Evolutionary conservation across 192 early-diverging fungal species (phyloP).

Genomic region (Umbelopsis sp.): DNA sequence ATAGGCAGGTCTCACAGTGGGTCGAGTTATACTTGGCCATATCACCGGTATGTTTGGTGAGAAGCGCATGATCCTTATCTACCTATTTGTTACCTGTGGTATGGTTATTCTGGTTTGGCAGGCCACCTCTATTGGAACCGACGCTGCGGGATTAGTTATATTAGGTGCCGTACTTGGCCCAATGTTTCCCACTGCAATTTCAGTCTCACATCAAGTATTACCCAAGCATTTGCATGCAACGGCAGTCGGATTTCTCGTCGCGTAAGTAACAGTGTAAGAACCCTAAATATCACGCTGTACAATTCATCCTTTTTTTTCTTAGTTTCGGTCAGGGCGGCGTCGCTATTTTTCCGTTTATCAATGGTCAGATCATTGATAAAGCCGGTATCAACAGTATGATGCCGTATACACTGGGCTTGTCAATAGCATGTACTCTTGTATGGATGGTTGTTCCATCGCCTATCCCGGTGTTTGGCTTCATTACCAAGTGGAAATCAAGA

Average conservation of each 20-base stretch:
- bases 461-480: not conserved
- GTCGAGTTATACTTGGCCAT: constrained; percentile 37
- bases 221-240: constrained; percentile 35
- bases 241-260: constrained; percentile 38
- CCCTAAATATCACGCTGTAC: not conserved
- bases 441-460: not conserved
- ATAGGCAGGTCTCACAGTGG: constrained; percentile 34
- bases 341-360: constrained; percentile 36
- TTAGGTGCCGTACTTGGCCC: constrained; percentile 33
- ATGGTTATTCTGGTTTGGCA: constrained; percentile 19
- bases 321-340: constrained; percentile 35
- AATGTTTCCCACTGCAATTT: constrained; percentile 35
- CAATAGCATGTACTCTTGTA: not conserved
- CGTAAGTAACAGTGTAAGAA: constrained; percentile 14
- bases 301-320: not conserved
- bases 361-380: constrained; percentile 29
- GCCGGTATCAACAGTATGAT: constrained; percentile 32
- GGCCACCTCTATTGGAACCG: constrained; percentile 14
- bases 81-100: constrained; percentile 14
- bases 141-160: constrained; percentile 30
- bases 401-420: constrained; percentile 7
- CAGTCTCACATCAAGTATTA: constrained; percentile 32
- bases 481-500: not conserved
- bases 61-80: constrained; percentile 34
- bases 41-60: constrained; percentile 39